Conservation (phyloP, 106 monocot genomes). For the Amphibolis antarctica region DNA sequence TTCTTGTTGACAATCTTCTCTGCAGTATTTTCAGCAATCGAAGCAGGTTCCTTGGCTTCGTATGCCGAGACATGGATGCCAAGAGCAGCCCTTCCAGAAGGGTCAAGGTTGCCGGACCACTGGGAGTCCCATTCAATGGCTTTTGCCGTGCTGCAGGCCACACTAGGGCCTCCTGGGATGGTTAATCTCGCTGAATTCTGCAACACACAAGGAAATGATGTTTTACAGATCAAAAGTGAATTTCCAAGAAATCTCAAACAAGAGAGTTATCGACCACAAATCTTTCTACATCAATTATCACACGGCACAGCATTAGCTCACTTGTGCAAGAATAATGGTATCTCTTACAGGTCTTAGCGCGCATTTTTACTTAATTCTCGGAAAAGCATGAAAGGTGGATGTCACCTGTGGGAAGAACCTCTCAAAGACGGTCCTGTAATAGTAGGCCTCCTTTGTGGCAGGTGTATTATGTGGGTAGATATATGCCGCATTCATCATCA, state of each 20-base stretch:
- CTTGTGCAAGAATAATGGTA: too few species aligned
- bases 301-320: too few species aligned
- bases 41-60: conserved; percentile 16
- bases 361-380: not conserved
- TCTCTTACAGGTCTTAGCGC: too few species aligned
- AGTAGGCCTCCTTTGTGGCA: conserved; percentile 61
- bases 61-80: conserved; percentile 57
- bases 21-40: conserved; percentile 17
- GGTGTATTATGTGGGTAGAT: conserved; percentile 70
- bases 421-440: conserved; percentile 64
- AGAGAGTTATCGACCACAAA: too few species aligned
- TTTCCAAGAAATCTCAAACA: too few species aligned
- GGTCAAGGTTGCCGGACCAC: conserved; percentile 61
- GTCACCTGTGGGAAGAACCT: conserved; percentile 70
- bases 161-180: conserved; percentile 58
- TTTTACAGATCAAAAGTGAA: not conserved
- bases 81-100: conserved; percentile 66
- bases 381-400: not conserved
- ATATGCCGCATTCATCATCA: conserved; percentile 51
- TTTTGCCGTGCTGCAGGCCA: conserved; percentile 75
- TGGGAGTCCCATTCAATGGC: conserved; percentile 65
- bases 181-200: conserved; percentile 66
- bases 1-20: conserved; percentile 36
- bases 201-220: not conserved
- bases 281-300: too few species aligned